Base-by-base conservation (phyloP, 2,329 filamentous ascomycete species). In the Penicillium thymicola region DNA sequence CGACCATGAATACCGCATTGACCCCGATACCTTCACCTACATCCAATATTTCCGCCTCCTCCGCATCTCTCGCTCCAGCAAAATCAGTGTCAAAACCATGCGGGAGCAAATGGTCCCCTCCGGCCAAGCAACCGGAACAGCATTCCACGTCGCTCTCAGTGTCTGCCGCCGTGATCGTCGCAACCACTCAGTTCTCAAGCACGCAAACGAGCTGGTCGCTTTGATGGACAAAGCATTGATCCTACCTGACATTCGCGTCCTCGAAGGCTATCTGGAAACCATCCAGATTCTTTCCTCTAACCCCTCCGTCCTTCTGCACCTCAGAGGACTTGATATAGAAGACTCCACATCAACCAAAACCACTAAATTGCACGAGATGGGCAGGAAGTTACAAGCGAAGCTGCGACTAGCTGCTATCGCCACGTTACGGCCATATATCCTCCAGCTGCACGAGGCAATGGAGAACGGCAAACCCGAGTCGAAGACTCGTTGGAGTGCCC, bases 161-260 rank as follows among this genome's bases (percentile, higher is more conserved):
- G 81, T 85, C 5, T 96, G 92, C 72, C 76, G 85, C 25, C 83
- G 87, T 55, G 91, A 97, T 77, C 88, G 86, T 67, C 85, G 86
- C 54, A 96, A 95, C 70, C 79, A 72, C n/a, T 82, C 87, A 51
- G 83, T 84, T 23, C 82, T 96, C 61, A 74, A 78, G 3, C 81
- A 88, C 62, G 88, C 89, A 5, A 84, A 79, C 49, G 73, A 78
- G 49, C 78, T 96, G 27, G 75, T 96, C 30, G 78, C 85, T 51
- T 70, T 83, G 49, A 92, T 92, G 87, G 54, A 64, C 28, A 51
- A 63, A 32, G 40, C 59, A 18, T 57, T 71, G 30, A 45, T 67
- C 14, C 55, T 74, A 10, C 69, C 73, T 3, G 69, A 73, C 30
- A 61, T 67, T 14, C 63, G 65, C 34, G 65, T 67, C 10, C 48